A percentile compares a stretch with the other conserved stretches of the same genome.
phyloP scores from a whole-genome alignment of 495 filamentous ascomycete species.

The Hypomontagnella monticulosa region DNA sequence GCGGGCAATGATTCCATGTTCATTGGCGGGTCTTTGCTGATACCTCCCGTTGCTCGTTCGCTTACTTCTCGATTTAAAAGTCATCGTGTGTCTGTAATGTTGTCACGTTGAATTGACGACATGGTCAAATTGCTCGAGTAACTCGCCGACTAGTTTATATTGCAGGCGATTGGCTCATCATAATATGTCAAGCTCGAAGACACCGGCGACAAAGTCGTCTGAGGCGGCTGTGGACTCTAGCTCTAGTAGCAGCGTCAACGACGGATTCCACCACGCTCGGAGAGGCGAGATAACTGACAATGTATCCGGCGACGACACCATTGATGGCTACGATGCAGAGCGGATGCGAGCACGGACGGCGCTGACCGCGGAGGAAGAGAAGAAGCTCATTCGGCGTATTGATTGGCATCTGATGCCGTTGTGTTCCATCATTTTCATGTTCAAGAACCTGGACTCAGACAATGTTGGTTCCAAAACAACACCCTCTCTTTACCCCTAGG shows the following conservation, averaged over 20 bases:
- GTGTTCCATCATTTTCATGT: slow-evolving; percentile 56
- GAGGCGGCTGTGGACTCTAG: slow-evolving; percentile 25
- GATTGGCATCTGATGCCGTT: slow-evolving; percentile 59
- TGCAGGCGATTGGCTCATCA: neutral
- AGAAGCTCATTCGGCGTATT: slow-evolving; percentile 54
- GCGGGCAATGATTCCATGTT: slow-evolving; percentile 30
- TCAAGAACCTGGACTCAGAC: slow-evolving; percentile 54
- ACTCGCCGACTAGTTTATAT: neutral
- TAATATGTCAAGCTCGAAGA: slow-evolving; percentile 36
- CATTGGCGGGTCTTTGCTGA: slow-evolving; percentile 10
- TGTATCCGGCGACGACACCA: slow-evolving; percentile 32
- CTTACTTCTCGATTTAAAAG: slow-evolving; percentile 6
- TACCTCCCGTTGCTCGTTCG: neutral
- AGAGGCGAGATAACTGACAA: slow-evolving; percentile 39
- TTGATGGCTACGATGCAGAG: slow-evolving; percentile 53
- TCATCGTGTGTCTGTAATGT: neutral
- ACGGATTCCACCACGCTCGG: slow-evolving; percentile 38
- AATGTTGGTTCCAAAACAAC: slow-evolving; percentile 46
- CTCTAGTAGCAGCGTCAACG: slow-evolving; percentile 38
- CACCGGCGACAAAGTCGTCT: slow-evolving; percentile 35
- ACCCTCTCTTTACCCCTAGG: neutral
- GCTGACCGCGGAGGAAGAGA: slow-evolving; percentile 55
- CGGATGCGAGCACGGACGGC: slow-evolving; percentile 53
- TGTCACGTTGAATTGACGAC: too few species aligned
- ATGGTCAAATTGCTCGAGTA: too few species aligned